Evolutionary conservation across 495 filamentous ascomycete genomes (phyloP).

Genomic region (Penicillium angulare): DNA sequence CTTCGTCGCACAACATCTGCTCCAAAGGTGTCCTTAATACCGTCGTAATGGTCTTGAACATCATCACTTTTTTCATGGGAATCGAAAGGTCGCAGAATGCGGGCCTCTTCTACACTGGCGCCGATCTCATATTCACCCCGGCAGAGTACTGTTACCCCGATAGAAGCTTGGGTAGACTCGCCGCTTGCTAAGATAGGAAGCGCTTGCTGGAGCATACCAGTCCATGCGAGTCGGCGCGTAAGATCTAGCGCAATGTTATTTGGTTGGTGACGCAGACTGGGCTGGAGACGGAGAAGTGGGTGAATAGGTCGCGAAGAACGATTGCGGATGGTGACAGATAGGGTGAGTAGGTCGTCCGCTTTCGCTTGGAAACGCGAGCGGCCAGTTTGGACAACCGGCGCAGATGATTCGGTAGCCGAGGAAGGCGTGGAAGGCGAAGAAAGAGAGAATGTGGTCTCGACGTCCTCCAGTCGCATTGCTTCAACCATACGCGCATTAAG

Average conservation of each 20-base stretch:
- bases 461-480: conserved; percentile 75
- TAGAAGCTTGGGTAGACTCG: conserved; percentile 50
- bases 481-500: conserved; percentile 79
- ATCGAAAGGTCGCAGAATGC: conserved; percentile 26
- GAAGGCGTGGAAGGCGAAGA: conserved; percentile 20
- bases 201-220: conserved; percentile 74
- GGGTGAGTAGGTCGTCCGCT: conserved; percentile 68
- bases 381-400: conserved; percentile 37
- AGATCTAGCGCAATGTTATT: conserved; percentile 77
- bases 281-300: conserved; percentile 74
- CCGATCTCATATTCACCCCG: conserved; percentile 80
- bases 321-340: conserved; percentile 69
- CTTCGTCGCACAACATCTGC: conserved; percentile 60
- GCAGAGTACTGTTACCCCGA: conserved; percentile 71
- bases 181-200: conserved; percentile 60
- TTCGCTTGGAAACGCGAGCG: conserved; percentile 55
- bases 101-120: conserved; percentile 78
- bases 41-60: conserved; percentile 31
- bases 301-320: conserved; percentile 65
- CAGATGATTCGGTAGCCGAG: conserved; percentile 9
- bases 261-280: conserved; percentile 70
- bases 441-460: conserved; percentile 65
- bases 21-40: conserved; percentile 53
- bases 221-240: conserved; percentile 78
- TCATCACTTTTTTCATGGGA: conserved; percentile 11